Conservation (phyloP, 306 rosid species). For the Gastrolobium villosum region DNA sequence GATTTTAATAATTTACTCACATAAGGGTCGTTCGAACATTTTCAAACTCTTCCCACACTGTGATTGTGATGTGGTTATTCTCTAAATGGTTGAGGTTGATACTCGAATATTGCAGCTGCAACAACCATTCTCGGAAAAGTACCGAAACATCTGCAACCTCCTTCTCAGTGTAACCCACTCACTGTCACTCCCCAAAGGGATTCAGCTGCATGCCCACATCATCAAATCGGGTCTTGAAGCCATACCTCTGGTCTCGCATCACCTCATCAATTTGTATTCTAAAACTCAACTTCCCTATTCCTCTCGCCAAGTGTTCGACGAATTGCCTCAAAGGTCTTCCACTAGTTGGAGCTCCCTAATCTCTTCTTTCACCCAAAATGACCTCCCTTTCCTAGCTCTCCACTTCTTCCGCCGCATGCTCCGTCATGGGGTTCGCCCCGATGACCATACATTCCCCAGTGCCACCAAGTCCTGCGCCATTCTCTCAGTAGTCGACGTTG, state of each 20-base stretch:
- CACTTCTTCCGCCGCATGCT: slow-evolving; percentile 75
- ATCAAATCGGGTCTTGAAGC: slow-evolving; percentile 69
- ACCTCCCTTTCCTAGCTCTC: slow-evolving; percentile 70
- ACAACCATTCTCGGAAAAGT: slow-evolving; percentile 47
- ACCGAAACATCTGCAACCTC: slow-evolving; percentile 60
- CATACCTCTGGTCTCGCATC: slow-evolving; percentile 72
- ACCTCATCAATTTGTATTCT: slow-evolving; percentile 84
- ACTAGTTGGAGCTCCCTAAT: slow-evolving; percentile 90
- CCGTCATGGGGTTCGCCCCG: slow-evolving; percentile 53
- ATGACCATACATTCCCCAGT: slow-evolving; percentile 78
- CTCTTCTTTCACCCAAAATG: slow-evolving; percentile 82
- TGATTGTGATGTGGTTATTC: no score
- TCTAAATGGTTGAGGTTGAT: background rate
- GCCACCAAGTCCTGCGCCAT: slow-evolving; percentile 75
- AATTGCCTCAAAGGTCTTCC: slow-evolving; percentile 55
- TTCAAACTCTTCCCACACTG: no score
- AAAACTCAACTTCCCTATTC: slow-evolving; percentile 68
- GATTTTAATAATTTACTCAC: no score
- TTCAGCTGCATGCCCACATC: slow-evolving; percentile 80
- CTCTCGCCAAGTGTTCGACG: slow-evolving; percentile 62
- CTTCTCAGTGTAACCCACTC: slow-evolving; percentile 71
- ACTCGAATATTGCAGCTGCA: slow-evolving; percentile 32
- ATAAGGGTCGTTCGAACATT: no score
- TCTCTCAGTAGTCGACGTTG: slow-evolving; percentile 56
- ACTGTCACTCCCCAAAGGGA: slow-evolving; percentile 70